Base-by-base conservation (phyloP, 768 basidiomycete genomes). In the Crucibulum laeve region DNA sequence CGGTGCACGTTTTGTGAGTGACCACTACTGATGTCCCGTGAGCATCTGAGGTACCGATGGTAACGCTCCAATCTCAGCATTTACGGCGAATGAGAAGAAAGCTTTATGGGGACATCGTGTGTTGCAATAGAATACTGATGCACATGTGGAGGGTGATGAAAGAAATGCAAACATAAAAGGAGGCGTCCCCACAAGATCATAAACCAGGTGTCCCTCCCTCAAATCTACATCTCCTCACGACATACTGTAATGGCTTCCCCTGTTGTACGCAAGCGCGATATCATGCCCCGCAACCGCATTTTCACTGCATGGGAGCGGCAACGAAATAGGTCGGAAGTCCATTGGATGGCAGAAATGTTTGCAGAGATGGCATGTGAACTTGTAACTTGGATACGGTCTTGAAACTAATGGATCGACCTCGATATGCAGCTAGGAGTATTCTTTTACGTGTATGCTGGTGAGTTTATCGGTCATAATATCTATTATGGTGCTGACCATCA, bases 311-410 rank as follows among this genome's bases (percentile, higher is more conserved):
- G 79, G 80, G 81, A 82, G 50, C 71, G 55, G 47, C 51, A 64
- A 51, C 65, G 74, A 43, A 68, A 76, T 47, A 63, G 45, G 21
- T 56, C 49, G 24, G 46, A 68, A 24, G 59, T 70, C 4, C 84
- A 82, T 46, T 72, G 77, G 71, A 42, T 76, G 1, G 62, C 74
- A 10, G 79, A 87, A 56, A 69, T 76, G 50, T 63, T 84, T 30
- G 82, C 82, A 6, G 85, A 87, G 59, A 61, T 67, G 51, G 81
- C 84, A 55, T 56, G 60, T 56, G 5, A 8, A 21, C n/a, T n/a
- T 6, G 4, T 7, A 3, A 19, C 13, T 26, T 8, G 7, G 10
- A n/a, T 14, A 10, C 33, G 13, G 36, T 36, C 7, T 30, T 32
- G 24, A 42, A 21, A 15, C n/a, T 21, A 13, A 25, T 32, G 8